Base-by-base conservation (phyloP, 768 basidiomycete species). In the Pisolithus microcarpus region DNA sequence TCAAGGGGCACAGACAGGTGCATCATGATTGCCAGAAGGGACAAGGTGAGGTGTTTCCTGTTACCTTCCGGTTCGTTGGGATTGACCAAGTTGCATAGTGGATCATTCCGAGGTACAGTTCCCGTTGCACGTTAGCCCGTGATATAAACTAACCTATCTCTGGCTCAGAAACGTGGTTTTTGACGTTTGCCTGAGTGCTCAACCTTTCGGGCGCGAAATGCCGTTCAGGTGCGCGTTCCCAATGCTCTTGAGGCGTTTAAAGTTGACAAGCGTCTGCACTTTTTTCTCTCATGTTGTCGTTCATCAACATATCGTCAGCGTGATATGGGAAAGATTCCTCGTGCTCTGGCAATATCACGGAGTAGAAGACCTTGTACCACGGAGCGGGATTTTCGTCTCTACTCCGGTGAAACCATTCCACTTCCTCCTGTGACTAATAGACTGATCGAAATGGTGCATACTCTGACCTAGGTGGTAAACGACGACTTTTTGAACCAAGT, bases 191-290 rank as follows among this genome's bases (percentile, higher is more conserved):
- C 67, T 80, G 39, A 68, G 76, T 2, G 67, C 71, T 26, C 77
- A 79, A 57, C 77, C 78, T 0, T 79, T 79, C 55, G 78, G 78
- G 5, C 65, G 73, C 7, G 67, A 80, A 58, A 78, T 77, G 72
- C 75, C 76, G 7, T 59, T 76, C 28, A 76, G 74, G 72, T 74
- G 28, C 26, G 58, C 55, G 11, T 34, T 9, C 19, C 7, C 3
- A 15, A 23, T 7, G 21, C 13, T 11, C 34, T 34, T 34, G 44
- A 9, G 26, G 34, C 13, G 11, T 15, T 4, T 34, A 11, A 34
- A 15, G 13, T 5, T 34, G 34, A 34, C 11, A 34, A 4, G 11
- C 13, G 13, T 15, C 4, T 11, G 8, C 10, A 34, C 46, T 52
- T 28, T 40, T 18, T 7, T 36, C 26, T 40, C 34, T 34, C 13